Evolutionary conservation across 805 yeast genomes (phyloP), one percentile per base, ranked within the genome.

Genomic region (Metschnikowia shivogae): DNA sequence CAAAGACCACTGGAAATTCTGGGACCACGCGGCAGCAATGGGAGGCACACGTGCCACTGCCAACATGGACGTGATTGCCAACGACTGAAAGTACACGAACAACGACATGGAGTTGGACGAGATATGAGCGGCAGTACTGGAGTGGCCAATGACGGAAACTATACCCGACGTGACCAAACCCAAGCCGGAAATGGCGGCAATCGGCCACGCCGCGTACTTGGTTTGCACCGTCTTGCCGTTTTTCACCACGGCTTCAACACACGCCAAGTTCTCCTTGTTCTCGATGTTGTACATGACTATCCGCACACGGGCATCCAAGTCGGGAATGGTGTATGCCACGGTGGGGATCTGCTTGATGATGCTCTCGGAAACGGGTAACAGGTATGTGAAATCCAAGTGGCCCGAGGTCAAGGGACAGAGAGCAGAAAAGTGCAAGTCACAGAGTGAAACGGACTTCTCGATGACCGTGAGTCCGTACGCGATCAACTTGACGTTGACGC

Each of bases 21-120:
- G 96, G 28, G 95, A 82, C 99, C 99, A 92, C 2, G 98, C 90
- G 3, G 96, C 89, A 5, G 97, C 98, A 55, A 93, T 90, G 2
- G 99, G 99, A 1, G 99, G 99, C 17, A 89, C 86, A 49, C 80
- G 73, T 17, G 88, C 78, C 27, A 92, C 97, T 45, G 95, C 97
- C 89, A 89, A 84, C 97, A 93, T 90, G 13, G 96, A 79, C 14
- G 92, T 84, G 48, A 92, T 82, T 17, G 97, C 97, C 55, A 93
- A 74, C 46, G 86, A 81, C 72, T 93, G 99, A 78, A 92, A 93
- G 67, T 93, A 93, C 44, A 89, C 81, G 67, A 93, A 93, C 49
- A 93, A 72, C 1, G 97, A 87, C 61, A 92, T 84, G 13, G 96
- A 84, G 69, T 93, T 93, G 14, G 97, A 86, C n/a, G 97, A 96